Evolutionary conservation across 352 stramenopile species (phyloP), one percentile per base, ranked within the genome.

Genomic region (Pythium aristosporum): DNA sequence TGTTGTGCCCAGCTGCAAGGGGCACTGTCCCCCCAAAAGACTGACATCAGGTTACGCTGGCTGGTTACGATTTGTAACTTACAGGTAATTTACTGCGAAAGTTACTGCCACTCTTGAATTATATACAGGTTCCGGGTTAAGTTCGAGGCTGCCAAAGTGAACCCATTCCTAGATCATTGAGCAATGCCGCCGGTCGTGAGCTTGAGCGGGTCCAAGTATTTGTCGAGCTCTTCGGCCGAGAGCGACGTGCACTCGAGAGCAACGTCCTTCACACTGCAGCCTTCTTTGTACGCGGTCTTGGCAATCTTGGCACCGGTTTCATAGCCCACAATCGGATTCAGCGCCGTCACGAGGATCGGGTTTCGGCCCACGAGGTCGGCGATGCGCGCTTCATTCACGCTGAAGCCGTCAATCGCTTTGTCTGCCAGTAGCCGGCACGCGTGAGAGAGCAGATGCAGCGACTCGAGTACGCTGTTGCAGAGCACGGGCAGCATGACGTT

Each of bases 401-500:
- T 52, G 44, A 87, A 82, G 37, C 75, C 75, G 7, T 62, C 67
- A 63, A 80, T 75, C 57, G 73, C 75, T 39, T 84, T 65, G 63
- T 84, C 74, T 2, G 74, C 72, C 28, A 87, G 72, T 23, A 79
- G 46, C 34, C 67, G 68, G 41, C 72, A 79, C 16, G 69, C 73
- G 57, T 79, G 65, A 12, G 71, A 61, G 1, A 87, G 67, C 30
- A 87, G 41, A 25, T 71, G 61, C 13, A 80, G 67, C 60, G 74
- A 83, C 73, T 80, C 67, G 30, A 87, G 65, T 54, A 79, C 68
- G 60, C 73, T 85, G 65, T 79, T 77, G 37, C 69, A 75, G 21
- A 87, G 71, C 52, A 87, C 74, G 0, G 77, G 77, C n/a, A 82
- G 67, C 73, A 85, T 82, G 28, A 87, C 77, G 54, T 87, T 87